Base-by-base conservation (phyloP, 805 yeast species). In the Komagataella pseudopastoris region DNA sequence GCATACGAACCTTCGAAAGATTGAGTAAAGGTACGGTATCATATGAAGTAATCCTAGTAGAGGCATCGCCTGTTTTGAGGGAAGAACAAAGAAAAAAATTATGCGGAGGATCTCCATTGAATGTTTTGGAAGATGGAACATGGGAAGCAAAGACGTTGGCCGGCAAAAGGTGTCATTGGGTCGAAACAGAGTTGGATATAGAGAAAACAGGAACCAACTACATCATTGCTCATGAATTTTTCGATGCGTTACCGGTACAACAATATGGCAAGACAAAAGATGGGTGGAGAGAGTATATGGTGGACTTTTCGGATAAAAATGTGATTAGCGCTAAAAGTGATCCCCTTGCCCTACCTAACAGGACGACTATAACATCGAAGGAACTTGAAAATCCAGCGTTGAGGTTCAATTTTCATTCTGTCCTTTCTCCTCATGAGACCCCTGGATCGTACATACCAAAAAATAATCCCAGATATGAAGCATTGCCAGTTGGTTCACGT, bases 171-270 rank as follows among this genome's bases (percentile, higher is more conserved):
- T 54, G 69, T 71, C 39, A 30, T 30, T 45, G 47, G 47, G 22
- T 22, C n/a, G 47, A 45, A 45, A 45, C 47, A 45, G 47, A 45
- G 3, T 4, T 22, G 24, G 47, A 45, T 12, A 45, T 18, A 18
- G 23, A 45, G 23, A 45, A 22, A 22, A 18, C 22, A 6, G 48
- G 82, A 78, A 60, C 86, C 46, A 83, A 85, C 53, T 87, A 78
- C 60, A 71, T 85, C 4, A 62, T 88, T 51, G 93, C 95, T 0
- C 96, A 88, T 61, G 96, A 88, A 63, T 88, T 88, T 59, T 88
- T 83, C 60, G 96, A 88, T 65, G 95, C 96, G 0, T 68, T 88
- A 52, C 95, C 96, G 0, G 80, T 88, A 22, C 80, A 83, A 56
- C 76, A 81, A 55, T 87, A 84, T 60, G 72, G 75, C 51, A 75